Evolutionary conservation across 2,329 filamentous ascomycete genomes (phyloP).

Genomic region (Fusarium continuum): DNA sequence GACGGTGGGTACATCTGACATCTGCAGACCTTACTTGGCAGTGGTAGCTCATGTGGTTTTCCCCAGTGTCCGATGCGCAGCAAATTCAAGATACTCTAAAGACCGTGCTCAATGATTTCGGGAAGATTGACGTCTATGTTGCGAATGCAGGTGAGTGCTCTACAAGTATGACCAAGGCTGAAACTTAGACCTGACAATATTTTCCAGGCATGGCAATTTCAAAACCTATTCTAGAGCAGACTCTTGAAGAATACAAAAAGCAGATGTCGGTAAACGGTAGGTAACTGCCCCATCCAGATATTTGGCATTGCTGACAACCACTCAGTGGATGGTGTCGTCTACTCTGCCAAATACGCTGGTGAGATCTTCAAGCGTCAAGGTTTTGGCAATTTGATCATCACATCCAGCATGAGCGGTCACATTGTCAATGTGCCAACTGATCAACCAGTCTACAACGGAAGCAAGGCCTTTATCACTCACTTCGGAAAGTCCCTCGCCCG

Average conservation of each 20-base stretch:
- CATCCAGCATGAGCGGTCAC: slow-evolving; percentile 58
- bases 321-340: slow-evolving; percentile 59
- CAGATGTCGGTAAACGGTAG: slow-evolving; percentile 64
- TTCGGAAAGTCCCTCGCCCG: slow-evolving; percentile 63
- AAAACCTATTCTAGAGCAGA: slow-evolving; percentile 64
- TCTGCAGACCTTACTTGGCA: neutral
- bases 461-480: slow-evolving; percentile 64
- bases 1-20: slow-evolving; percentile 44
- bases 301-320: neutral
- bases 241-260: slow-evolving; percentile 58
- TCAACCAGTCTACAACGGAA: slow-evolving; percentile 64
- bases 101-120: slow-evolving; percentile 37
- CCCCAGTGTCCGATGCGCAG: slow-evolving; percentile 52
- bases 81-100: slow-evolving; percentile 31
- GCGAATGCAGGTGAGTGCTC: slow-evolving; percentile 46
- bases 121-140: slow-evolving; percentile 41
- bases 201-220: slow-evolving; percentile 49
- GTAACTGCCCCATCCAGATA: slow-evolving; percentile 2
- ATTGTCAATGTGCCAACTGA: slow-evolving; percentile 61
- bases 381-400: slow-evolving; percentile 61
- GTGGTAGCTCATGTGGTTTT: neutral
- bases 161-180: too few species aligned
- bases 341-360: slow-evolving; percentile 55
- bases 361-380: slow-evolving; percentile 55
- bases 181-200: neutral